Evolutionary conservation across 78 protist genomes (phyloP).

Genomic region (Mastigamoeba balamuthi): DNA sequence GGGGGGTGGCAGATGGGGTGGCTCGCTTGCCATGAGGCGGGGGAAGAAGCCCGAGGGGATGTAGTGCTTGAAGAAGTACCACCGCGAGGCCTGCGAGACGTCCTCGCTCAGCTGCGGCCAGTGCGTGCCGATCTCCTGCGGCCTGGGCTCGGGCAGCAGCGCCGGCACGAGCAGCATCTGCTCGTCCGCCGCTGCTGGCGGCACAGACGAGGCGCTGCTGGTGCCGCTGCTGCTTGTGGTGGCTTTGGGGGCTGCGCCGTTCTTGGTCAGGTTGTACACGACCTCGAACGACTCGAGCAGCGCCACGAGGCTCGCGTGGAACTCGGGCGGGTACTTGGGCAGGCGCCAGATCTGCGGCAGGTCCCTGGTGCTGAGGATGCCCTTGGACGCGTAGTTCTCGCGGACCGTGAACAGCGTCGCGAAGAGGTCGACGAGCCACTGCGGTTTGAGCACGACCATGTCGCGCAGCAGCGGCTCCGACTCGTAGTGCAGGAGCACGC

Average conservation of each 20-base stretch:
- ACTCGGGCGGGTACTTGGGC: conserved; percentile 41
- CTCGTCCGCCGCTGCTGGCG: too few relatives aligned
- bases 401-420: conserved; percentile 5
- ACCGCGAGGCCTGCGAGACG: conserved; percentile 20
- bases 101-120: conserved; percentile 2
- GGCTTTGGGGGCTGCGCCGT: too few relatives aligned
- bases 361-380: conserved; percentile 20
- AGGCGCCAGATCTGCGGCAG: conserved; percentile 48
- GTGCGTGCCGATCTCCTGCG: not conserved
- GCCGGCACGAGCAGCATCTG: conserved; percentile 27
- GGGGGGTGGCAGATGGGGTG: too few relatives aligned
- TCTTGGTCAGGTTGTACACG: conserved; percentile 25
- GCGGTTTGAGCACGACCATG: conserved; percentile 30
- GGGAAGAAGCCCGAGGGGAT: conserved; percentile 51
- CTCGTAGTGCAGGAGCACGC: conserved; percentile 26
- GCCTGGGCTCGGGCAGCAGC: conserved; percentile 26
- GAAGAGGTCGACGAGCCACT: conserved; percentile 47
- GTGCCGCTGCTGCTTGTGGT: too few relatives aligned
- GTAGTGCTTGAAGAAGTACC: conserved; percentile 31
- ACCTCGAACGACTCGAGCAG: conserved; percentile 42
- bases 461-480: conserved; percentile 31
- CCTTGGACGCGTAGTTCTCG: not conserved
- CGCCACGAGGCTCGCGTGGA: conserved; percentile 30
- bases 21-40: conserved; percentile 45
- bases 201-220: too few relatives aligned